Evolutionary conservation across 768 basidiomycete genomes (phyloP).

Genomic region (Dioszegia hungarica): DNA sequence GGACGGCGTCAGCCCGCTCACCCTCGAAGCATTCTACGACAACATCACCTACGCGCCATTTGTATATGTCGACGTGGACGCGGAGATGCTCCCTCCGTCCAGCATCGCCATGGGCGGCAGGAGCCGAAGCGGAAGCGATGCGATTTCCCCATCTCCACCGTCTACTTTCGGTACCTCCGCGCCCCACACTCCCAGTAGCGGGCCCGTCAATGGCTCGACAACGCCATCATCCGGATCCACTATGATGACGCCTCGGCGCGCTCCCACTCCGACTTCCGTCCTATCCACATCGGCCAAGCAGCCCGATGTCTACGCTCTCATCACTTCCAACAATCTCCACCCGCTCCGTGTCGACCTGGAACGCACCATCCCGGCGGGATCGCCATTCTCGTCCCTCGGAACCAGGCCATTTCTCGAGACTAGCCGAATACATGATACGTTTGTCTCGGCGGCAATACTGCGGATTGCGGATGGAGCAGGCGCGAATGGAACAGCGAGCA

Average conservation of each 20-base stretch:
- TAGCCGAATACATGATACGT: slow-evolving; percentile 38
- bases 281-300: slow-evolving; percentile 37
- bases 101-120: slow-evolving; percentile 1
- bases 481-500: slow-evolving; percentile 8
- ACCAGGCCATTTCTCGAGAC: slow-evolving; percentile 45
- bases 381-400: slow-evolving; percentile 48
- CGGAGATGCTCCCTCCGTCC: slow-evolving; percentile 56
- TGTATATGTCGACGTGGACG: slow-evolving; percentile 78
- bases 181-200: neutral
- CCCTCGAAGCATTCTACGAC: slow-evolving; percentile 91
- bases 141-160: slow-evolving; percentile 3
- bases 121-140: slow-evolving; percentile 4
- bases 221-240: neutral
- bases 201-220: neutral
- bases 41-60: slow-evolving; percentile 95
- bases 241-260: neutral
- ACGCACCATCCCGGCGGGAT: slow-evolving; percentile 37
- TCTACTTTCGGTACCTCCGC: neutral
- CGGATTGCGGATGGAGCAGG: slow-evolving; percentile 18
- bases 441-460: slow-evolving; percentile 39
- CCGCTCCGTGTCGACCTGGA: slow-evolving; percentile 41
- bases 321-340: slow-evolving; percentile 45
- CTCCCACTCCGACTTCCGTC: neutral
- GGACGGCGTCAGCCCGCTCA: slow-evolving; percentile 73
- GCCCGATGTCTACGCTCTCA: slow-evolving; percentile 88